A percentile compares a stretch with the other conserved stretches of the same genome.
Conservation (phyloP, 192 early-diverging fungal species). For the Coemansia sp. region DNA sequence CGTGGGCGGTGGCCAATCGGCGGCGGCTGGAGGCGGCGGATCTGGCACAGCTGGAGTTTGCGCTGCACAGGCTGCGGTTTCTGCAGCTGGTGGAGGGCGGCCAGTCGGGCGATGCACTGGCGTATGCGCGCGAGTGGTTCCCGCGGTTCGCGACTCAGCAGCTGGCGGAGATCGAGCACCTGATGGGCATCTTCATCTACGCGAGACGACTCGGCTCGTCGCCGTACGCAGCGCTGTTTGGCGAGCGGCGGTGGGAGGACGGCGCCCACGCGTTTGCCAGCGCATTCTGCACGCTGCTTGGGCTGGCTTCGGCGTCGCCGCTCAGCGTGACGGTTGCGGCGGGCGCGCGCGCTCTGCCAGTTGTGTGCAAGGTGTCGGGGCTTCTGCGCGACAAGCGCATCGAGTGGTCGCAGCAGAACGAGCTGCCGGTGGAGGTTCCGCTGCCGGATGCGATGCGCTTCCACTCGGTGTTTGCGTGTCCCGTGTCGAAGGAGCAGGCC, state of each 20-base stretch:
- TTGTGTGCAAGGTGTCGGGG: slow-evolving; percentile 86
- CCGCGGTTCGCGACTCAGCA: slow-evolving; percentile 54
- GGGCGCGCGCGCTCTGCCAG: slow-evolving; percentile 86
- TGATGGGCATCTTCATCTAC: slow-evolving; percentile 59
- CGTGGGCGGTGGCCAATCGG: slow-evolving; percentile 71
- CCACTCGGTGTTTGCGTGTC: slow-evolving; percentile 96
- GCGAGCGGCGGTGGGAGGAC: slow-evolving; percentile 40
- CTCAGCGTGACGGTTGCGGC: slow-evolving; percentile 62
- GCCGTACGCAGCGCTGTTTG: slow-evolving; percentile 62
- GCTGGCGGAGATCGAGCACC: slow-evolving; percentile 51
- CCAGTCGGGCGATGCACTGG: slow-evolving; percentile 61
- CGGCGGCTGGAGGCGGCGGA: slow-evolving; percentile 58
- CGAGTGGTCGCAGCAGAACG: slow-evolving; percentile 90
- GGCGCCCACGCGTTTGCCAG: slow-evolving; percentile 24
- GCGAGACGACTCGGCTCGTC: slow-evolving; percentile 66
- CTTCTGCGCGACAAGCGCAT: slow-evolving; percentile 81
- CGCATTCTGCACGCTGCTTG: slow-evolving; percentile 36
- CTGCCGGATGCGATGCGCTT: slow-evolving; percentile 82
- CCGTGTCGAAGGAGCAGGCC: slow-evolving; percentile 94
- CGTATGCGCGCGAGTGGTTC: slow-evolving; percentile 76
- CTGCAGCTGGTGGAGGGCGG: slow-evolving; percentile 67
- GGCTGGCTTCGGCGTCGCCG: slow-evolving; percentile 28
- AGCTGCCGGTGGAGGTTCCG: slow-evolving; percentile 92
- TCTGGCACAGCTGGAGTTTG: slow-evolving; percentile 76
- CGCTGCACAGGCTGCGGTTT: slow-evolving; percentile 77